Conservation (phyloP, 306 rosid species). For the Acacia crassicarpa region DNA sequence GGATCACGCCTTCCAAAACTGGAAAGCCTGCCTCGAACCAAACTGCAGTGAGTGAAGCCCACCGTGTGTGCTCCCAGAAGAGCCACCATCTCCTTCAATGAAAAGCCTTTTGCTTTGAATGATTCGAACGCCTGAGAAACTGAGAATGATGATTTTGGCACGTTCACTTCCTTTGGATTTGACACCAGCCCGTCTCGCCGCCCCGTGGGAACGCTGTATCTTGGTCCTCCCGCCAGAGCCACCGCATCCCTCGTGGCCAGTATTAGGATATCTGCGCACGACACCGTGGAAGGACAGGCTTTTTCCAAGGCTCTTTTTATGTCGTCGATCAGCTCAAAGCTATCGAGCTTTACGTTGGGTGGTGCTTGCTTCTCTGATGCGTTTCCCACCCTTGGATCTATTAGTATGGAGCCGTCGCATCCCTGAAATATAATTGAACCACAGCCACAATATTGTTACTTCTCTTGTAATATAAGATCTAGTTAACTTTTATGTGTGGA, state of each 20-base stretch:
- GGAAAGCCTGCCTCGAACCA: slow-evolving; percentile 41
- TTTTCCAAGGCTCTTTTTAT: slow-evolving; percentile 41
- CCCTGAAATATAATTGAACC: slow-evolving; percentile 34
- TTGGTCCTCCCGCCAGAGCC: slow-evolving; percentile 43
- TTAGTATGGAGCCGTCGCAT: slow-evolving; percentile 60
- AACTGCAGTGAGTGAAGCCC: slow-evolving; percentile 51
- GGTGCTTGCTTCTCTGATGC: slow-evolving; percentile 43
- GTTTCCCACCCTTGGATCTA: slow-evolving; percentile 30
- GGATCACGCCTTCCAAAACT: slow-evolving; percentile 34
- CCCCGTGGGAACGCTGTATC: slow-evolving; percentile 41
- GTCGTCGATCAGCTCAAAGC: slow-evolving; percentile 52
- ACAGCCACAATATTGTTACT: not conserved
- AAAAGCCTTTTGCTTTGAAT: slow-evolving; percentile 38
- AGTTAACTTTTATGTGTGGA: no score
- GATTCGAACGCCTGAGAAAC: slow-evolving; percentile 30
- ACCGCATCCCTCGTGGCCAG: slow-evolving; percentile 56
- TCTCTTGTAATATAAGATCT: rapidly evolving
- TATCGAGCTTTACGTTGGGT: slow-evolving; percentile 43
- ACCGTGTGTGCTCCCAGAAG: slow-evolving; percentile 70
- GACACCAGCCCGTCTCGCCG: slow-evolving; percentile 54
- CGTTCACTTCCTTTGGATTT: not conserved
- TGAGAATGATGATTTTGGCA: slow-evolving; percentile 42
- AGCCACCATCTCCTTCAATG: slow-evolving; percentile 51
- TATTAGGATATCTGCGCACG: slow-evolving; percentile 56
- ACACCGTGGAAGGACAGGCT: slow-evolving; percentile 52